These are phyloP conservation scores for Escovopsis sp. DNA, from an alignment of 2,329 filamentous ascomycete genomes.

Conservation along the genomic window DNA sequence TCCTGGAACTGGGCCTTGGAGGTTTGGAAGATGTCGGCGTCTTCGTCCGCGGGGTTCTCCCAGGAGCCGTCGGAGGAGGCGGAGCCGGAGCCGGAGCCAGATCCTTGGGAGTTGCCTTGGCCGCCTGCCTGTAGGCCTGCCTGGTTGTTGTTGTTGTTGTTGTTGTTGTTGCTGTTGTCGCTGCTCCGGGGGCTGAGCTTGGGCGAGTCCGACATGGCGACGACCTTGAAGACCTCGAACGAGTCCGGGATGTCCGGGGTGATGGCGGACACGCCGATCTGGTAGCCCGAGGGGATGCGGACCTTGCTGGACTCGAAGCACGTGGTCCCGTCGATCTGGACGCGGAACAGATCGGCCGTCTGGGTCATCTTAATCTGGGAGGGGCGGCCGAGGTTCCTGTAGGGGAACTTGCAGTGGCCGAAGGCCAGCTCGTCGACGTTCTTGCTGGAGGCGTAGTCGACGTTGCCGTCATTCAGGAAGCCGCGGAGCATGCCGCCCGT, in stretches of 20 bases:
- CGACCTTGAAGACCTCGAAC: constrained; percentile 82
- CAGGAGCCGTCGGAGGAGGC: constrained; percentile 12
- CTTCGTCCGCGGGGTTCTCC: constrained; percentile 30
- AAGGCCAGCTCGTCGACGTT: constrained; percentile 78
- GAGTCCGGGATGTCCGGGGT: constrained; percentile 87
- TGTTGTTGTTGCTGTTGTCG: constrained; percentile 4
- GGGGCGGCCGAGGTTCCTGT: constrained; percentile 79
- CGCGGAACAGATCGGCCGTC: constrained; percentile 49
- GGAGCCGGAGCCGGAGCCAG: constrained; percentile 25
- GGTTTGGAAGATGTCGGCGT: constrained; percentile 30
- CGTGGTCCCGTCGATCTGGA: constrained; percentile 60
- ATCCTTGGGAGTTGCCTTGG: constrained; percentile 15
- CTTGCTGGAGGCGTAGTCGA: constrained; percentile 61
- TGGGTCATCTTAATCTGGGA: constrained; percentile 63
- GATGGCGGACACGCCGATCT: constrained; percentile 74
- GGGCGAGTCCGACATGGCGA: constrained; percentile 45
- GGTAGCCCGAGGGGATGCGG: constrained; percentile 62
- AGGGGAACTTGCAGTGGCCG: constrained; percentile 78
- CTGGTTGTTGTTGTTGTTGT: constrained; percentile 1
- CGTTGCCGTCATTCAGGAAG: constrained; percentile 82
- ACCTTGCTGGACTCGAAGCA: constrained; percentile 81
- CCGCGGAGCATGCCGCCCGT: constrained; percentile 77
- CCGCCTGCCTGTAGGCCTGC: constrained; percentile 9
- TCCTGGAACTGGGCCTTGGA: constrained; percentile 59
- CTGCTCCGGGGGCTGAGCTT: constrained; percentile 7